These are phyloP conservation scores for Achlya hypogyna DNA, from an alignment of 352 stramenopile genomes.

Conservation along the genomic window DNA sequence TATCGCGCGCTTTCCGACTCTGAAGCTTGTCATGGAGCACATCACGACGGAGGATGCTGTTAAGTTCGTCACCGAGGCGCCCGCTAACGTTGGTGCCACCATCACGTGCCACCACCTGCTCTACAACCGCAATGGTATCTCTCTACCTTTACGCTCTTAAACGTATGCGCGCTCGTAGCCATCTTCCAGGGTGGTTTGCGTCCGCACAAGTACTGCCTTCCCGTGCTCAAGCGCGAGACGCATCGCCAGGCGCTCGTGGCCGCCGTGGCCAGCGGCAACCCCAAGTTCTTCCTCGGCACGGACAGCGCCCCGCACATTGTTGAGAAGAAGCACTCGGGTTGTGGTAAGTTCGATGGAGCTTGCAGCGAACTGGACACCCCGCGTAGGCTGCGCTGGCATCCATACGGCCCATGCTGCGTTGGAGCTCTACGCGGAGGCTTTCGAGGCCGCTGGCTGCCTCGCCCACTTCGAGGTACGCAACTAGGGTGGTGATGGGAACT, in stretches of 20 bases:
- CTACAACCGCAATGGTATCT: slow-evolving; percentile 95
- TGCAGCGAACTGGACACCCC: neutral
- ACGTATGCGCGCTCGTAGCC: slow-evolving; percentile 15
- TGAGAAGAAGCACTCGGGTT: slow-evolving; percentile 86
- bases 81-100: slow-evolving; percentile 91
- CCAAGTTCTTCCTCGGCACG: slow-evolving; percentile 98
- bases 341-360: slow-evolving; percentile 22
- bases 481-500: neutral
- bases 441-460: slow-evolving; percentile 89
- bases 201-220: slow-evolving; percentile 99
- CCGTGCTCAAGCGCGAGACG: slow-evolving; percentile 95
- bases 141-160: neutral
- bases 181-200: slow-evolving; percentile 91
- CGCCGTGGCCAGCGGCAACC: slow-evolving; percentile 84
- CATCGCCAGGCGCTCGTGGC: slow-evolving; percentile 86
- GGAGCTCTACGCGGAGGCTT: slow-evolving; percentile 96
- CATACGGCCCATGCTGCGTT: slow-evolving; percentile 95
- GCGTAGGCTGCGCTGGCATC: slow-evolving; percentile 92
- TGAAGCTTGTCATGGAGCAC: slow-evolving; percentile 99
- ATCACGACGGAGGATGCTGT: slow-evolving; percentile 96
- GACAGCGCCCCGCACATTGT: slow-evolving; percentile 95
- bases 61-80: slow-evolving; percentile 86
- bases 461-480: slow-evolving; percentile 42
- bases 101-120: slow-evolving; percentile 99
- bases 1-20: slow-evolving; percentile 84